These are phyloP conservation scores for Gautieria morchelliformis DNA, from an alignment of 768 basidiomycete species.

Conservation along the genomic window DNA sequence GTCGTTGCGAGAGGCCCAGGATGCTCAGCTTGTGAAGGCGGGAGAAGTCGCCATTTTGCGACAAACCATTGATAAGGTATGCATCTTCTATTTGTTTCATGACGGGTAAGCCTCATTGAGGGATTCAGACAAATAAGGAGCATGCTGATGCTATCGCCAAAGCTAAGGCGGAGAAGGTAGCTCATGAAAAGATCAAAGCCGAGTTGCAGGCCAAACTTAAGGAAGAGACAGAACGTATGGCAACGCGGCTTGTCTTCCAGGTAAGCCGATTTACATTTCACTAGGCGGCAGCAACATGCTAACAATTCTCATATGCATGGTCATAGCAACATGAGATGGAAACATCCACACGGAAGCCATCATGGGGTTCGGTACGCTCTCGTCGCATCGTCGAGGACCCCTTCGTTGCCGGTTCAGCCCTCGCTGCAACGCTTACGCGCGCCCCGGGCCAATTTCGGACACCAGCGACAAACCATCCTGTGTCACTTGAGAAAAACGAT, in stretches of 20 bases:
- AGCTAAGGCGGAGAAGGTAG: conserved; percentile 51
- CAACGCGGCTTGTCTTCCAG: conserved; percentile 61
- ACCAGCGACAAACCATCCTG: not conserved
- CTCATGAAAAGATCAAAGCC: conserved; percentile 44
- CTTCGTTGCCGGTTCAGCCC: conserved; percentile 24
- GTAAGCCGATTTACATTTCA: conserved; percentile 26
- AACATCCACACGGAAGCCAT: conserved; percentile 40
- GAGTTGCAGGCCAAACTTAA: conserved; percentile 53
- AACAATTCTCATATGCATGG: not conserved
- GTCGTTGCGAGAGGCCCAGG: conserved; percentile 37
- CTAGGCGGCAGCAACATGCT: not conserved
- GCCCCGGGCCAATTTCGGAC: conserved; percentile 18
- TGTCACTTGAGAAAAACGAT: conserved; percentile 10
- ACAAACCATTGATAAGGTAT: conserved; percentile 59
- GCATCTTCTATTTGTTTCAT: not conserved
- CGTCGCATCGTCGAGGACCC: conserved; percentile 28
- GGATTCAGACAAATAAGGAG: conserved; percentile 41
- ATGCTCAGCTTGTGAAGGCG: conserved; percentile 47
- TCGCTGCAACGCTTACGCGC: conserved; percentile 29
- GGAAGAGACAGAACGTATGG: conserved; percentile 59
- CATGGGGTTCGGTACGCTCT: conserved; percentile 31
- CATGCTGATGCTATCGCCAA: conserved; percentile 48
- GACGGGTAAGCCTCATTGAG: not conserved
- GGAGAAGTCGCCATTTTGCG: conserved; percentile 65
- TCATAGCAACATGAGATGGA: conserved; percentile 61